These are phyloP conservation scores for Aegilops bicornis DNA, from an alignment of 176 grass and related monocot species.

Conservation along the genomic window DNA sequence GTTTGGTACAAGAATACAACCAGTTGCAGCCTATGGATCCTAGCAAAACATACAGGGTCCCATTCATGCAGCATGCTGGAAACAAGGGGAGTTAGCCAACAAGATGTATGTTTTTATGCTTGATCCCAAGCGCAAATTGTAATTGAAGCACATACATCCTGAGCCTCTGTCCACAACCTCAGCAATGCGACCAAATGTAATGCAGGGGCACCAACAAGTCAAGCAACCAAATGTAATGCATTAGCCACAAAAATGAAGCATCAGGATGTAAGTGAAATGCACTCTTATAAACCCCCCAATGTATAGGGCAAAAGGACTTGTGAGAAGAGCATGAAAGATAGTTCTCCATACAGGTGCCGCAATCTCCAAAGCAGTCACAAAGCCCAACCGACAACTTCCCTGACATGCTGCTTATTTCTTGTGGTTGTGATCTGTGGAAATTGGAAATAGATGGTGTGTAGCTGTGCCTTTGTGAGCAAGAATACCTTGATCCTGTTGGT, in stretches of 20 bases:
- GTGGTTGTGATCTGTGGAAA: not conserved
- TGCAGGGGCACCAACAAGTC: slow-evolving; percentile 68
- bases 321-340: not conserved
- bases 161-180: slow-evolving; percentile 53
- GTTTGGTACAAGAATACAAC: slow-evolving; percentile 56
- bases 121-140: not conserved
- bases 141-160: slow-evolving; percentile 26
- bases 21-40: slow-evolving; percentile 34
- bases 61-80: slow-evolving; percentile 48
- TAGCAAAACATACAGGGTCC: slow-evolving; percentile 43
- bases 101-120: not conserved
- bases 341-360: slow-evolving; percentile 28
- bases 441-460: not conserved
- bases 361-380: slow-evolving; percentile 42
- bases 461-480: not conserved
- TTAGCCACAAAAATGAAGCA: not conserved
- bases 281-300: not conserved
- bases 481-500: not conserved
- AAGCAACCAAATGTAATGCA: slow-evolving; percentile 46
- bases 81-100: not conserved
- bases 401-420: not conserved
- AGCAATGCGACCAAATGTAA: slow-evolving; percentile 61
- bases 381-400: slow-evolving; percentile 51
- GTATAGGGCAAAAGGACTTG: no score
- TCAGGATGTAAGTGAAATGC: not conserved